A percentile compares a stretch with the other conserved stretches of the same genome.
phyloP scores from a whole-genome alignment of 257 asterid species.

The Ocimum tenuiflorum region DNA sequence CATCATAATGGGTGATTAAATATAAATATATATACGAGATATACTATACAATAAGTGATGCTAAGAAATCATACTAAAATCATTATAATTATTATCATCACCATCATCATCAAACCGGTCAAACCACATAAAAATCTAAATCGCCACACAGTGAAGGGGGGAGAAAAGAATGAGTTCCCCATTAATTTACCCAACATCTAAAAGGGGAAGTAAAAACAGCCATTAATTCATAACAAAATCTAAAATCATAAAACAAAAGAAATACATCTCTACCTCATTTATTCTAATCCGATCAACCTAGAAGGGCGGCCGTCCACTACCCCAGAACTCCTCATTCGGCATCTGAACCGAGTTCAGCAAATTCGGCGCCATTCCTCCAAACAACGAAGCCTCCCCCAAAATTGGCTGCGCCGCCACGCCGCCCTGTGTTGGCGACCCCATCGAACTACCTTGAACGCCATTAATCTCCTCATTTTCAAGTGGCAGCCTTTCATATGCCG shows the following conservation, averaged over 20 bases:
- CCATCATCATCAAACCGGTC: not conserved
- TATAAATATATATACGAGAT: too few relatives aligned
- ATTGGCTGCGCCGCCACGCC: slow-evolving; percentile 18
- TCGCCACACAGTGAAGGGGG: not conserved
- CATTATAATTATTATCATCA: too few relatives aligned
- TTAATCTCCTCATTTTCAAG: slow-evolving; percentile 58
- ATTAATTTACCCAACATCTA: not conserved
- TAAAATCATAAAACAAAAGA: not conserved
- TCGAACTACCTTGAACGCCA: slow-evolving; percentile 25
- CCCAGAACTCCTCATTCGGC: slow-evolving; percentile 62
- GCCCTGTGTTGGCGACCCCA: slow-evolving; percentile 33
- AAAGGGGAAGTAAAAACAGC: slow-evolving; percentile 12
- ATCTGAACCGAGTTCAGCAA: slow-evolving; percentile 45
- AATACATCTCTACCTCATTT: slow-evolving; percentile 19
- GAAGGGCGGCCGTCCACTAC: slow-evolving; percentile 54
- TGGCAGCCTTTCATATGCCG: slow-evolving; percentile 83
- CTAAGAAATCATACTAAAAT: not conserved
- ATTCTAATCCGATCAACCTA: slow-evolving; percentile 16
- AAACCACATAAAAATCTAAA: too few relatives aligned
- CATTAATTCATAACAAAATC: slow-evolving; percentile 11
- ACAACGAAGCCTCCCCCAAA: slow-evolving; percentile 41
- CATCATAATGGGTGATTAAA: too few relatives aligned
- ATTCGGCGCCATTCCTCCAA: slow-evolving; percentile 55
- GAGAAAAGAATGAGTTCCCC: not conserved
- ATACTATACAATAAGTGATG: too few relatives aligned